Evolutionary conservation across 148 eudicot species (phyloP).

Genomic region (Fagopyrum tataricum): DNA sequence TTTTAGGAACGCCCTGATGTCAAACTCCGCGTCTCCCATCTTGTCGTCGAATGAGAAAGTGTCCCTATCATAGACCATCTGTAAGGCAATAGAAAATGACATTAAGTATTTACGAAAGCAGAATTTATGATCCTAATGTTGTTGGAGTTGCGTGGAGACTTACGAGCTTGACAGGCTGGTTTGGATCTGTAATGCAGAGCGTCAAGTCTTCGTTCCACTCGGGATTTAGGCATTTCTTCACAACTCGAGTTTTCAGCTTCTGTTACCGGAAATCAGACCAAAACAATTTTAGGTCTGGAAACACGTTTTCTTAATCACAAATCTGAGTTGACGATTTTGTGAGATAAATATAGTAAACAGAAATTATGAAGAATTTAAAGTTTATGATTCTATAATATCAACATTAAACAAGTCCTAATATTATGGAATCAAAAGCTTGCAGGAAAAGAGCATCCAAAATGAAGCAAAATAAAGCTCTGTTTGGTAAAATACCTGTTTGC

Average conservation of each 20-base stretch:
- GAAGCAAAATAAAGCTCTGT: not conserved
- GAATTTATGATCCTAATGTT: not conserved
- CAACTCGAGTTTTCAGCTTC: conserved; percentile 33
- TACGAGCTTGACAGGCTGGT: conserved; percentile 25
- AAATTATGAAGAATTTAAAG: too few relatives aligned
- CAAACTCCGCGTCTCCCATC: conserved; percentile 13
- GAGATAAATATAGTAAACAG: not conserved
- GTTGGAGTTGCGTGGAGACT: not conserved
- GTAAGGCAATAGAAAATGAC: not conserved
- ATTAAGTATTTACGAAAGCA: too few relatives aligned
- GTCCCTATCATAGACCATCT: conserved; percentile 14
- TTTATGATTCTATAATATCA: too few relatives aligned
- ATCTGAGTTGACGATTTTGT: not conserved
- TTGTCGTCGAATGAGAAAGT: conserved; percentile 12
- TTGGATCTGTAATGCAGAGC: conserved; percentile 25
- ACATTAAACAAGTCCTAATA: not conserved
- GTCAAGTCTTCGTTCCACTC: conserved; percentile 36
- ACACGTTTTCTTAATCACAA: not conserved
- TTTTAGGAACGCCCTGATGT: not conserved
- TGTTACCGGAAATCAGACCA: not conserved
- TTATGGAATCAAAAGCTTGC: not conserved
- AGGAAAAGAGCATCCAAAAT: too few relatives aligned
- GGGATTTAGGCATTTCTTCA: conserved; percentile 27
- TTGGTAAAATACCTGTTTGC: conserved; percentile 5
- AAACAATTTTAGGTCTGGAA: not conserved